These are phyloP conservation scores for Prunus davidiana DNA, from an alignment of 306 rosid genomes.

Conservation along the genomic window DNA sequence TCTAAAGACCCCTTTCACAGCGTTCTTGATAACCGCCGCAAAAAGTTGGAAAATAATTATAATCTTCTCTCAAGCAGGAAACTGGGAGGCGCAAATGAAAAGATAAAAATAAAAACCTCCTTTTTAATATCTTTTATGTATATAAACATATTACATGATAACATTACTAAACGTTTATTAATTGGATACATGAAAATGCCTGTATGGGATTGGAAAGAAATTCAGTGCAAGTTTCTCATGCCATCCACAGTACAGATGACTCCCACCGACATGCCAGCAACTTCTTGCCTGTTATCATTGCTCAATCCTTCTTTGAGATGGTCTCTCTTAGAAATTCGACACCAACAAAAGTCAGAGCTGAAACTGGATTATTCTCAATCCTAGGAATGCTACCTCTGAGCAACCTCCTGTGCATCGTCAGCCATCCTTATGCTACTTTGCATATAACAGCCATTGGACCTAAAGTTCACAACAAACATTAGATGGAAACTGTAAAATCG, in stretches of 20 bases:
- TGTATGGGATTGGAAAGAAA: neutral
- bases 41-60: too few relatives aligned
- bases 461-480: constrained; percentile 15
- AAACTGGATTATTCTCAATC: constrained; percentile 85
- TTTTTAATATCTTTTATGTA: too few relatives aligned
- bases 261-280: constrained; percentile 42
- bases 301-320: constrained; percentile 46
- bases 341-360: constrained; percentile 86
- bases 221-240: constrained; percentile 12
- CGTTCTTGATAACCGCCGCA: too few relatives aligned
- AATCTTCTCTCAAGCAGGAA: fast-evolving
- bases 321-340: constrained; percentile 77
- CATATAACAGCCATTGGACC: constrained; percentile 80
- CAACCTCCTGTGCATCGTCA: constrained; percentile 70
- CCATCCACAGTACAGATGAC: constrained; percentile 37
- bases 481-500: neutral
- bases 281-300: constrained; percentile 28
- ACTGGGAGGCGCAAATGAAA: too few relatives aligned
- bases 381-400: constrained; percentile 84
- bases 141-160: too few relatives aligned
- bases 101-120: too few relatives aligned
- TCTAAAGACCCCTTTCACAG: too few relatives aligned
- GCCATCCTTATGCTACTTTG: constrained; percentile 49
- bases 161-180: too few relatives aligned
- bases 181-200: neutral